Conservation (phyloP, 257 asterid genomes). For the Cynanchum wilfordii region DNA sequence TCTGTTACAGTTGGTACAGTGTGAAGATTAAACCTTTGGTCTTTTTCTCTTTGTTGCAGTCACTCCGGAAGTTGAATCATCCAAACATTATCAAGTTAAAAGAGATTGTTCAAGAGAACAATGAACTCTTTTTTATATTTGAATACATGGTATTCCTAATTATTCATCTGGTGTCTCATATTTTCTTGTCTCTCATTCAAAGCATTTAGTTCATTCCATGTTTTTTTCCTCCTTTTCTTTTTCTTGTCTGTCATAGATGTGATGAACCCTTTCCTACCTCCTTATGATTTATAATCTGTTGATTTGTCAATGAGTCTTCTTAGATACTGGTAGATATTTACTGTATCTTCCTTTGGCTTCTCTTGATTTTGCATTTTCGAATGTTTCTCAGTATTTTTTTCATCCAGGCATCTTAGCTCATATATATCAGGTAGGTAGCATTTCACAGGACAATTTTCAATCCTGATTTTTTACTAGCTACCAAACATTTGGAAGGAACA, state of each 20-base stretch:
- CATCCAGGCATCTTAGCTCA: neutral
- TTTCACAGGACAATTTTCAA: neutral
- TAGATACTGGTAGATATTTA: neutral
- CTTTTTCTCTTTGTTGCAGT: constrained; percentile 41
- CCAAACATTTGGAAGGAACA: neutral
- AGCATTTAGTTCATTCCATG: neutral
- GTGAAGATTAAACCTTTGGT: constrained; percentile 17
- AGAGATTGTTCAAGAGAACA: constrained; percentile 90
- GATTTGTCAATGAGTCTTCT: neutral
- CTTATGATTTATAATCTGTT: neutral
- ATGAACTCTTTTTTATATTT: constrained; percentile 88
- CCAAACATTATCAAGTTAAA: constrained; percentile 81
- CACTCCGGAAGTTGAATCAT: constrained; percentile 78
- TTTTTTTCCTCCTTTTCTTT: neutral
- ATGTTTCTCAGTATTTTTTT: neutral
- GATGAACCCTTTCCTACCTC: neutral
- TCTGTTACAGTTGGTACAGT: constrained; percentile 2
- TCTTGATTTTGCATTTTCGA: neutral
- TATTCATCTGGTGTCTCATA: neutral
- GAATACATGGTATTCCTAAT: constrained; percentile 76
- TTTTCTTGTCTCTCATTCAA: neutral
- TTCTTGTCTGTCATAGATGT: neutral
- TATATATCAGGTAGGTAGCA: neutral
- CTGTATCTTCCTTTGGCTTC: neutral
- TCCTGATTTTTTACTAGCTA: neutral